phyloP scores from a whole-genome alignment of 805 yeast species.

The Kodamaea laetipori region DNA sequence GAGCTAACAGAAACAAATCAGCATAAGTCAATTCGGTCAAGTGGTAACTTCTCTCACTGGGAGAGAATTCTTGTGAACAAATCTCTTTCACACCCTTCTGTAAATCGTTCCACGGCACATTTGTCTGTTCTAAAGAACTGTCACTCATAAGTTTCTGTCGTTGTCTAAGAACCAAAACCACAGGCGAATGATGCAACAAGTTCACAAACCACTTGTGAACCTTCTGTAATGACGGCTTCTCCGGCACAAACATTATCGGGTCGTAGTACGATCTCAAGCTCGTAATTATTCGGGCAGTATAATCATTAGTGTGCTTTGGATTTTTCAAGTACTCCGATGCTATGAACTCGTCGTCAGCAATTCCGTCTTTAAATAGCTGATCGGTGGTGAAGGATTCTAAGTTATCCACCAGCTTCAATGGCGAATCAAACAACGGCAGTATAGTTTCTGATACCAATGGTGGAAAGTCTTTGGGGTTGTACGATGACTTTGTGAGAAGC shows the following conservation, averaged over 20 bases:
- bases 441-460: slow-evolving; percentile 22
- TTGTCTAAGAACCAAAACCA: slow-evolving; percentile 31
- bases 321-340: slow-evolving; percentile 15
- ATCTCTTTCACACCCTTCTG: slow-evolving; percentile 15
- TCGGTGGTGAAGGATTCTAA: slow-evolving; percentile 16
- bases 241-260: slow-evolving; percentile 22
- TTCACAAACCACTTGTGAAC: slow-evolving; percentile 34
- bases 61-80: slow-evolving; percentile 7
- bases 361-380: slow-evolving; percentile 15
- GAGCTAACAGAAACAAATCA: slow-evolving; percentile 32
- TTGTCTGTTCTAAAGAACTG: slow-evolving; percentile 22
- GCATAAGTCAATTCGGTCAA: slow-evolving; percentile 30
- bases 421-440: slow-evolving; percentile 23
- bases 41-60: slow-evolving; percentile 30
- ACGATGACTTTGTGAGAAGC: slow-evolving; percentile 16
- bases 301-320: slow-evolving; percentile 23
- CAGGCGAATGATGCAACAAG: slow-evolving; percentile 31
- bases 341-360: neutral
- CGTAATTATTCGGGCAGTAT: slow-evolving; percentile 28
- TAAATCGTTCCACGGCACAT: slow-evolving; percentile 24
- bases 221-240: slow-evolving; percentile 15
- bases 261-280: slow-evolving; percentile 28
- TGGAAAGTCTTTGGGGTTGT: slow-evolving; percentile 24
- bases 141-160: slow-evolving; percentile 31
- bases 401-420: slow-evolving; percentile 15